Percentiles rank a stretch among this genome's conserved stretches.
phyloP scores from a whole-genome alignment of 495 filamentous ascomycete species.

The Halenospora varia region DNA sequence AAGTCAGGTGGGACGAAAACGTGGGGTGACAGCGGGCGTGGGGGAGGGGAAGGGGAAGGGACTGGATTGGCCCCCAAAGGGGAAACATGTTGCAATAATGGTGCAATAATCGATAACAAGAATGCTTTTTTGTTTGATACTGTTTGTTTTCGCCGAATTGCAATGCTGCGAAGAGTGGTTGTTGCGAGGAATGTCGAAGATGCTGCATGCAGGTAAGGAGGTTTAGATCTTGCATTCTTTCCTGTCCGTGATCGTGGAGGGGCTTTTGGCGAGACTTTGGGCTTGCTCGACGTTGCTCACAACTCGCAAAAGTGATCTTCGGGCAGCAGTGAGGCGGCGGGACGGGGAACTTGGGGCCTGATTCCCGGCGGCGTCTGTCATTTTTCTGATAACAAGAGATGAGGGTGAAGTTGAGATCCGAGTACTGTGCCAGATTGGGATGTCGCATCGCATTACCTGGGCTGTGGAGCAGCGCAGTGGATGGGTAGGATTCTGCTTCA shows the following conservation, averaged over 20 bases:
- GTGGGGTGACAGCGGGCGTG: neutral
- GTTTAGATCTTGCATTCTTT: neutral
- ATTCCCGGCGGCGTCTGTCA: neutral
- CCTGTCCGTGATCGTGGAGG: neutral
- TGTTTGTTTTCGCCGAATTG: neutral
- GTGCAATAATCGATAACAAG: neutral
- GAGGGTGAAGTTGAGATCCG: neutral
- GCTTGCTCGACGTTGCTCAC: neutral
- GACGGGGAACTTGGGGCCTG: slow-evolving; percentile 11
- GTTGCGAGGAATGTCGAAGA: neutral
- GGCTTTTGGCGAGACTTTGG: neutral
- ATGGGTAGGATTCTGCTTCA: too few relatives aligned
- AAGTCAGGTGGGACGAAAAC: neutral
- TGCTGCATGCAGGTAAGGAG: slow-evolving; percentile 2
- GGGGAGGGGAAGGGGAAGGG: neutral
- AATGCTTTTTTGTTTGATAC: neutral
- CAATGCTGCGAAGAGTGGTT: neutral
- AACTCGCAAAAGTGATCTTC: neutral
- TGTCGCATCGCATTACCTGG: neutral
- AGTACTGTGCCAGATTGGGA: neutral
- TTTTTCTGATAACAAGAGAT: neutral
- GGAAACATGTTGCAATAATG: too few relatives aligned
- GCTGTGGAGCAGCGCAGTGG: neutral
- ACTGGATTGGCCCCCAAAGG: neutral
- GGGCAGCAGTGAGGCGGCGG: slow-evolving; percentile 5